These are phyloP conservation scores for Leavenworthia alabamica DNA, from an alignment of 345 rosid species.

Conservation along the genomic window DNA sequence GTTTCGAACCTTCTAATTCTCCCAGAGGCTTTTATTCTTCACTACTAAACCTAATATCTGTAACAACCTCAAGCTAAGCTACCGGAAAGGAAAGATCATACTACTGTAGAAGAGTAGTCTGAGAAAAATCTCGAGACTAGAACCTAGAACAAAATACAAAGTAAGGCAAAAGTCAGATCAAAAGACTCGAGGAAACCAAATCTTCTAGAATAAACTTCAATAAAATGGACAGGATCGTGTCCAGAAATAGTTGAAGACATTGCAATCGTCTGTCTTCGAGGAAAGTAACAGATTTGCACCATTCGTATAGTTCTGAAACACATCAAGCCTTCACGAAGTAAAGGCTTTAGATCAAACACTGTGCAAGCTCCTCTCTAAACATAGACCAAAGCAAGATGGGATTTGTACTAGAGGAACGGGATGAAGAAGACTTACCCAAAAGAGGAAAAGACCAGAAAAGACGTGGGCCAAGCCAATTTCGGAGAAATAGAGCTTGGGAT, in stretches of 20 bases:
- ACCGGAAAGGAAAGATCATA: no score
- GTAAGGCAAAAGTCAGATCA: conserved; percentile 22
- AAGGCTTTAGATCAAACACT: conserved; percentile 18
- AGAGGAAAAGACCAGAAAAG: conserved; percentile 15
- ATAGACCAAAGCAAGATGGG: conserved; percentile 6
- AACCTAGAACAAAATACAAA: conserved; percentile 10
- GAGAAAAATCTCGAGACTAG: conserved; percentile 5
- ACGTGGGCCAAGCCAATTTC: conserved; percentile 14
- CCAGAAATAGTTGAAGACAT: conserved; percentile 17
- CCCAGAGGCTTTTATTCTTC: no score
- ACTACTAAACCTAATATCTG: no score
- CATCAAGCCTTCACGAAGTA: conserved; percentile 4
- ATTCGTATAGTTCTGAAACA: not conserved
- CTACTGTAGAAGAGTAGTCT: not conserved
- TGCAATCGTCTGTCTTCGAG: conserved; percentile 7
- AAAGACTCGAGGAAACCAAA: not conserved
- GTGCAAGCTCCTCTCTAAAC: not conserved
- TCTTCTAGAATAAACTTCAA: not conserved
- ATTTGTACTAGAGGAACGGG: conserved; percentile 4
- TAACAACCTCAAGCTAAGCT: conserved; percentile 10
- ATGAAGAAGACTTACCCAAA: conserved; percentile 30
- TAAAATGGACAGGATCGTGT: not conserved
- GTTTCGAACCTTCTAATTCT: no score
- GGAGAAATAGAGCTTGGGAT: conserved; percentile 22
- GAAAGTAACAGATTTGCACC: conserved; percentile 9